phyloP scores from a whole-genome alignment of 1,139 yeast genomes.

The Waltiozyma sp. region DNA sequence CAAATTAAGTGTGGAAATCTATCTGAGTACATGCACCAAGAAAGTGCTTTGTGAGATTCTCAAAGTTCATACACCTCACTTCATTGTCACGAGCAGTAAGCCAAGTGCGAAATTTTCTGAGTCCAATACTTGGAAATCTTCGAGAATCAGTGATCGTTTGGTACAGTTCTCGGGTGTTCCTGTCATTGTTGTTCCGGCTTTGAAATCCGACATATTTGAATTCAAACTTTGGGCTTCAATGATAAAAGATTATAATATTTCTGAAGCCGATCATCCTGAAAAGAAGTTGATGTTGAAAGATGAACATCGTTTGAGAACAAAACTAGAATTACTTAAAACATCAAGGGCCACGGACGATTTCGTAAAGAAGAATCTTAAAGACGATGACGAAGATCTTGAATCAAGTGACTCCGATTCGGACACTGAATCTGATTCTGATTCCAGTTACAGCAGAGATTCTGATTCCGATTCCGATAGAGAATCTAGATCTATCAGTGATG shows the following conservation, averaged over 20 bases:
- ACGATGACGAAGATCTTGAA: background rate
- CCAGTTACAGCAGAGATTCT: too few relatives aligned
- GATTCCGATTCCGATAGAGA: background rate
- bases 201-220: conserved; percentile 49
- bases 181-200: conserved; percentile 55
- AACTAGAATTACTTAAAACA: background rate
- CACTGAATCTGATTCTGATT: background rate
- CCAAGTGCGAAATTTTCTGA: conserved; percentile 40
- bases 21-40: conserved; percentile 5
- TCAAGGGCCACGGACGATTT: background rate
- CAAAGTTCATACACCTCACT: conserved; percentile 50
- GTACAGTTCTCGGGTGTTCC: conserved; percentile 61
- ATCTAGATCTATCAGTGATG: background rate
- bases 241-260: background rate
- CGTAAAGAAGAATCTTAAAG: background rate
- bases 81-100: conserved; percentile 53
- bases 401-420: background rate
- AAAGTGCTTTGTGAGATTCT: conserved; percentile 48
- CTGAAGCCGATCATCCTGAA: background rate
- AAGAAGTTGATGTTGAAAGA: conserved; percentile 1
- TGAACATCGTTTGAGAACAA: background rate
- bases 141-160: conserved; percentile 50
- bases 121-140: conserved; percentile 49
- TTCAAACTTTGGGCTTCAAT: conserved; percentile 17
- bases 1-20: conserved; percentile 47